Evolutionary conservation across 2,329 filamentous ascomycete genomes (phyloP), one percentile per base, ranked within the genome.

Genomic region (Stachybotrys echinatus): DNA sequence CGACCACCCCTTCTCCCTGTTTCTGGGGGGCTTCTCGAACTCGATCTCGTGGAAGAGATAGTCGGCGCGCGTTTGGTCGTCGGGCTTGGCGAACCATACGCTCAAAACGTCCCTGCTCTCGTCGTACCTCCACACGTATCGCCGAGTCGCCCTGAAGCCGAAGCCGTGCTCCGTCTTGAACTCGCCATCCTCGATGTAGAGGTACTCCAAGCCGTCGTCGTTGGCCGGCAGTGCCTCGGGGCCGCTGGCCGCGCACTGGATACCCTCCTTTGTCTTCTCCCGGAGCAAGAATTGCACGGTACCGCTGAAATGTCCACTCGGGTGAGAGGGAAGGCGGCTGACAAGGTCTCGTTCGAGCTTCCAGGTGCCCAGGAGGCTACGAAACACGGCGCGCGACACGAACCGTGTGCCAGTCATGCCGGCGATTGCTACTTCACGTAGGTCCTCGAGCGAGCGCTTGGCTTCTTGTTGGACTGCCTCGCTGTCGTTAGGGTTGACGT

Each of bases 31-130:
- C 8, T 70, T 55, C 20, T 71, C 51, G 56, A 91, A 88, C 50
- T 85, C 77, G n/a, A 91, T 70, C 54, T 84, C 78, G 58, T 91
- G 87, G 65, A 92, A 92, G 19, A 91, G 70, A 54, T 90, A 87
- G 61, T 90, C 87, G 0, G 84, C 83, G 14, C 75, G 75, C 49
- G 73, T 72, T 17, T 74, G 66, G 55, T 88, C 83, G 17, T 86
- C 80, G 1, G 78, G 74, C 54, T 83, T 82, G 38, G 82, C 82
- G 57, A 91, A 91, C 87, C 87, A 92, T 1, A 87, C 83, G 52
- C 81, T 87, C 20, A 92, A 69, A 23, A 64, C 66, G 58, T 90
- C 86, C 1, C 61, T 69, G 10, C 50, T 58, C 54, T 85, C 83
- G 42, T 81, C 73, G 58, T 90, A 91, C 0, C 87, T 79, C 74